These are phyloP conservation scores for Neurospora crassa DNA, from an alignment of 2,329 filamentous ascomycete genomes.

Conservation along the genomic window DNA sequence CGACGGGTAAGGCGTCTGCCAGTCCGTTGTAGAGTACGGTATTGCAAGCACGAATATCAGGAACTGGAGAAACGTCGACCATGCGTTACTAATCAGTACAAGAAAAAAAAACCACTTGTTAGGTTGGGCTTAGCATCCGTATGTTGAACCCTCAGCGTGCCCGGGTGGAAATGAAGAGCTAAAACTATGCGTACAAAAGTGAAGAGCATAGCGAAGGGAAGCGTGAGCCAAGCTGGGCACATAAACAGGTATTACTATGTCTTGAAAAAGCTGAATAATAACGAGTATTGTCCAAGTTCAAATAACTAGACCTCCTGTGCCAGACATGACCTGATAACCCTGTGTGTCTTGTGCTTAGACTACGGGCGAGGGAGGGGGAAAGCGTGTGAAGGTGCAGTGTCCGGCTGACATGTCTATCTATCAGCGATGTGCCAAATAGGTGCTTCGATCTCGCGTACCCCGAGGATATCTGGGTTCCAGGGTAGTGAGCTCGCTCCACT, in stretches of 20 bases:
- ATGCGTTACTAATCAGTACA: not conserved
- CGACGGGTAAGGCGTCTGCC: slow-evolving; percentile 4
- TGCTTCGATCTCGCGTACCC: not conserved
- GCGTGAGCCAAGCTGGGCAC: not conserved
- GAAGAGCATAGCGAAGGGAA: not conserved
- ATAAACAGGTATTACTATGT: not conserved
- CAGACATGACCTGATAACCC: not conserved
- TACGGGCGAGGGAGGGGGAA: not conserved
- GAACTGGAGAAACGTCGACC: not conserved
- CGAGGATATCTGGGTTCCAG: too few relatives aligned
- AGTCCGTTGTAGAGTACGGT: not conserved
- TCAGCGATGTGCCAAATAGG: not conserved
- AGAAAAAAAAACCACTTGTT: not conserved
- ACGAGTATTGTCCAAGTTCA: not conserved
- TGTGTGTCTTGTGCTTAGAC: not conserved
- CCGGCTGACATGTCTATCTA: not conserved
- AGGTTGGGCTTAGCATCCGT: not conserved
- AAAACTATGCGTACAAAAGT: not conserved
- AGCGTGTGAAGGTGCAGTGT: not conserved
- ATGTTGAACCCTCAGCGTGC: not conserved
- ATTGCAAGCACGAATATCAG: not conserved
- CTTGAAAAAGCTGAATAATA: not conserved
- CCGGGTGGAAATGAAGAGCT: not conserved
- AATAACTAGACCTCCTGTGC: not conserved
- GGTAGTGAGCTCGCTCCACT: too few relatives aligned